Base-by-base conservation (phyloP, 2,329 filamentous ascomycete species). In the Ploettnerulaceae sp. region DNA sequence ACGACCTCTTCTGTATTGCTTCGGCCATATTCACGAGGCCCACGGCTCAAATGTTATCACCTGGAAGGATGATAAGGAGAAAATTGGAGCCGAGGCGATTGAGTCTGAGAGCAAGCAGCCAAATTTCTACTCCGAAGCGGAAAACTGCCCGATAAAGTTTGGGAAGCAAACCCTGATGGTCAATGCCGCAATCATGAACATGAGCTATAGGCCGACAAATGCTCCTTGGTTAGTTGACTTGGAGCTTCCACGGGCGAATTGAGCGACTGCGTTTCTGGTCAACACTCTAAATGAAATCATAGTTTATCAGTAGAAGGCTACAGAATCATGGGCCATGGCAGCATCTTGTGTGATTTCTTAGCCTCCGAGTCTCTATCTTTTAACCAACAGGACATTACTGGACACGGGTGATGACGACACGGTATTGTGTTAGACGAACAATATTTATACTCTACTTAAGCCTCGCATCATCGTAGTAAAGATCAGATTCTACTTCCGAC, bases 1-100 rank as follows among this genome's bases (percentile, higher is more conserved):
- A 7, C 67, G 66, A 40, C 80, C 80, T 0, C 60, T 64, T 3
- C 40, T 83, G n/a, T 75, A 82, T 58, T 76, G 76, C 52, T 84
- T 81, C 57, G 79, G 79, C 0, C 79, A 82, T 63, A 81, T 82
- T 14, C 77, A 81, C 57, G 75, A 77, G 57, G 75, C 66, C 0
- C 71, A 72, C 62, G 74, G 73, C 59, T 72, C 69, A 0, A 73
- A 71, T 42, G 49, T 76, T 2, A 70, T 78, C 0, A 64, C 65
- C 1, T 84, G 79, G 81, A 64, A 69, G 2, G 25, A 52, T 65
- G 17, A 55, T 46, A 29, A 49, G 24, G 46, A 51, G 8, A 18
- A 34, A 6, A 34, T 47, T 18, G 51, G 49, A 20, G 15, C 12
- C 1, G 37, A 48, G 3, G 48, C 47, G 1, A 46, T 52, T 9